Conservation (phyloP, 192 early-diverging fungal genomes). For the Chytriomyces sp. region DNA sequence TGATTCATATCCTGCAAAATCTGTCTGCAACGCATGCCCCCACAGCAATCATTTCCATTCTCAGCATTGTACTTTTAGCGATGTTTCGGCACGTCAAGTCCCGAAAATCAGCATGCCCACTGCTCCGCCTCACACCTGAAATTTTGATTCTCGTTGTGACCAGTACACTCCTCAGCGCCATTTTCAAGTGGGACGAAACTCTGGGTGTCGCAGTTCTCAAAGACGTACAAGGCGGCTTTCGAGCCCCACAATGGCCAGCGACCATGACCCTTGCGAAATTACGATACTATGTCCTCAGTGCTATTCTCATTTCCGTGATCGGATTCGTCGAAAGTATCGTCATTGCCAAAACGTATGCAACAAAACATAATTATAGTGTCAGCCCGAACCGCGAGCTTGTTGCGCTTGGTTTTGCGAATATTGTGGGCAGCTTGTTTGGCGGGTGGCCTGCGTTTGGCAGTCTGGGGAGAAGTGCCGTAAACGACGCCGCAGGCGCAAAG, state of each 20-base stretch:
- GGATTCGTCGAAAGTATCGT: slow-evolving; percentile 98
- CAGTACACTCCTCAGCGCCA: slow-evolving; percentile 67
- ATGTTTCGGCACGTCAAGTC: slow-evolving; percentile 60
- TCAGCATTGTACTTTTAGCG: slow-evolving; percentile 73
- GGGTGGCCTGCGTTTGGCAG: slow-evolving; percentile 85
- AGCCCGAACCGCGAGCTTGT: slow-evolving; percentile 97
- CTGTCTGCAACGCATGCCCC: slow-evolving; percentile 68
- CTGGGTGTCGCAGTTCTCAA: slow-evolving; percentile 83
- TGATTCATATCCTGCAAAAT: slow-evolving; percentile 70
- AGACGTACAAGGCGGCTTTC: slow-evolving; percentile 60
- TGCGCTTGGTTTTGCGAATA: slow-evolving; percentile 89
- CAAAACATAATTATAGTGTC: slow-evolving; percentile 88
- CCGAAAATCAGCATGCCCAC: slow-evolving; percentile 6
- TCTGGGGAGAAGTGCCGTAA: slow-evolving; percentile 89
- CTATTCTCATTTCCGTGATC: slow-evolving; percentile 91
- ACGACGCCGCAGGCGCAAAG: slow-evolving; percentile 86
- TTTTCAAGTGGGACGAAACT: slow-evolving; percentile 69
- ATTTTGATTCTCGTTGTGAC: slow-evolving; percentile 84
- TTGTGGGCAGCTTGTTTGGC: slow-evolving; percentile 80
- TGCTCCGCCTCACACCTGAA: slow-evolving; percentile 86
- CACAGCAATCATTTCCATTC: slow-evolving; percentile 74
- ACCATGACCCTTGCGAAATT: slow-evolving; percentile 61
- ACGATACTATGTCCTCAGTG: slow-evolving; percentile 76
- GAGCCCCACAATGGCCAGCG: slow-evolving; percentile 66
- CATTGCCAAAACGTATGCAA: slow-evolving; percentile 90